A percentile compares a stretch with the other conserved stretches of the same genome.
Conservation (phyloP, 129 eudicot genomes). For the Tagetes erecta region DNA sequence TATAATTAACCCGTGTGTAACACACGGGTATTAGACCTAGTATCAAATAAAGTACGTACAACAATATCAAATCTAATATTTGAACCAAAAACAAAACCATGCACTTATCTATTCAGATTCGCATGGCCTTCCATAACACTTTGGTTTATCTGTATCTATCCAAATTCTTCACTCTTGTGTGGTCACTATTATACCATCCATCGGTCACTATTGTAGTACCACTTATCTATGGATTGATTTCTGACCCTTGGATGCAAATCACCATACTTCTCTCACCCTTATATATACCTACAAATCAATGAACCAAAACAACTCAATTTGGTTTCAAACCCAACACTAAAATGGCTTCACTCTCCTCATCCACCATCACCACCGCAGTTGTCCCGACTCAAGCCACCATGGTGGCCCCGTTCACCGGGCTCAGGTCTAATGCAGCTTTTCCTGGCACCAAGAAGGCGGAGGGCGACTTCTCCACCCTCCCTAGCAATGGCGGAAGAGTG, state of each 20-base stretch:
- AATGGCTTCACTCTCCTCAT: constrained; percentile 38
- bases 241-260: constrained; percentile 24
- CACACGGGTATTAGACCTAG: no score
- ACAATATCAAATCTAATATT: background rate
- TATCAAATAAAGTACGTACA: background rate
- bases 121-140: constrained; percentile 21
- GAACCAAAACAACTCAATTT: background rate
- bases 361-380: constrained; percentile 32
- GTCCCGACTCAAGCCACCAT: constrained; percentile 39
- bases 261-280: background rate
- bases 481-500: constrained; percentile 13
- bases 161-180: constrained; percentile 30
- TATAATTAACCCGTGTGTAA: no score
- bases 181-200: constrained; percentile 32
- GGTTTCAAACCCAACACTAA: background rate
- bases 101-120: background rate
- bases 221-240: constrained; percentile 13
- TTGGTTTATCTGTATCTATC: constrained; percentile 24
- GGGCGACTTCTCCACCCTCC: constrained; percentile 21
- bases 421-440: constrained; percentile 40
- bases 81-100: background rate
- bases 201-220: constrained; percentile 18
- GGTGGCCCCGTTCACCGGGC: constrained; percentile 36
- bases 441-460: constrained; percentile 35
- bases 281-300: constrained; percentile 23